Base-by-base conservation (phyloP, 805 yeast species). In the Ogataea pignaliae region DNA sequence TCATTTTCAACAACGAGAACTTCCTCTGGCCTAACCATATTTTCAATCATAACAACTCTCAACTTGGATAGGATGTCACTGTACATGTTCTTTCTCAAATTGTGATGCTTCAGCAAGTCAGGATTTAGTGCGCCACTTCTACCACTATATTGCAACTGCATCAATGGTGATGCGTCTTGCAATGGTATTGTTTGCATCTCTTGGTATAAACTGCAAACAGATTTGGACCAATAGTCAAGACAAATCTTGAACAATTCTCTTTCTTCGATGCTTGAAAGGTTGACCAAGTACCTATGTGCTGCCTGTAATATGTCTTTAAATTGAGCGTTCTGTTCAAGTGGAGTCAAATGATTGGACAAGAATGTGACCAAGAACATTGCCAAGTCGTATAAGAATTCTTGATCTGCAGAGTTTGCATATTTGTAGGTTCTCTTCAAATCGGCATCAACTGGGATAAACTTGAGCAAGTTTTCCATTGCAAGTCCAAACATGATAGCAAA, bases 1-100 rank as follows among this genome's bases (percentile, higher is more conserved):
- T 93, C 99, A 63, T 91, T 91, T 66, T 93, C 98, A 40, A 90
- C 97, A 69, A 93, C 80, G 45, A 93, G 75, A 43, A 93, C 99
- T 69, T 93, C 99, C 66, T 93, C 99, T 3, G 99, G 99, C 64
- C 96, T 82, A 1, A 88, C 99, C 99, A 93, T 93, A 58, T 86
- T 86, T 67, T 90, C 98, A 58, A 93, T 93, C 61, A 93, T 84
- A n/a, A 95, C 96, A 48, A 85, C 72, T 67, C 99, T 81, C 57
- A 93, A 74, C 59, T 82, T 82, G 3, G 97, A 83, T 54, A 93
- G 75, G 36, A 93, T 72, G 21, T 78, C 77, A n/a, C 80, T 71
- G 61, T 93, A 93, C 42, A 78, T 78, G 66, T 91, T 95, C 62
- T 85, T 88, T 64, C 97, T 83, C 45, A 91, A 75, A 9, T 95